Evolutionary conservation across 768 basidiomycete genomes (phyloP), one percentile per base, ranked within the genome.

Genomic region (Holtermanniella nyarrowii): DNA sequence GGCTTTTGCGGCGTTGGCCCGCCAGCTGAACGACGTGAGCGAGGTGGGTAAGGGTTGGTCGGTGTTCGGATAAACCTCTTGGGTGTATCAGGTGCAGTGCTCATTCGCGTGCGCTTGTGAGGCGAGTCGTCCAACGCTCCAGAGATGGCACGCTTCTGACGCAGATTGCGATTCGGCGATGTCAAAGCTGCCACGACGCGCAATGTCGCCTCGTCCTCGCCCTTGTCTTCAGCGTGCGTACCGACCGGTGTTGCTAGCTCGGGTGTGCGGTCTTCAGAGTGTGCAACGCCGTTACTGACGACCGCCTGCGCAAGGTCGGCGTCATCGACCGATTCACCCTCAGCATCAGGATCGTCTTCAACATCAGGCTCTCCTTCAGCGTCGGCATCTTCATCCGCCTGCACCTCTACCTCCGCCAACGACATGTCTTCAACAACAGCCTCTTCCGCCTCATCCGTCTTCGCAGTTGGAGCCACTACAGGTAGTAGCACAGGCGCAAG

Each of bases 191-290:
- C 60, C 18, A 66, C 58, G 16, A 66, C 45, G 18, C 53, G 58
- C 20, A 63, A 49, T 7, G 61, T 66, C 22, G 58, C 65, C 27
- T 55, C 49, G 44, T 63, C 65, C 49, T 61, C 50, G 3, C 65
- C 65, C 21, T 39, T 43, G 14, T 27, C 44, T 20, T 49, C 45
- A 49, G 40, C 48, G 20, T 37, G 10, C 7, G 7, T 16, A 7
- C 10, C 31, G 10, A 37, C 31, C 10, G 31, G 31, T 16, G 31
- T 37, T 16, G 31, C 16, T 37, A 16, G 31, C 31, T 37, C 31
- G 31, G 31, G 31, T n/a, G n/a, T n/a, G n/a, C n/a, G n/a, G n/a
- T n/a, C n/a, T n/a, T n/a, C n/a, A n/a, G n/a, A n/a, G n/a, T n/a
- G n/a, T n/a, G n/a, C n/a, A n/a, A n/a, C n/a, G n/a, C n/a, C n/a